Evolutionary conservation across 2,329 filamentous ascomycete species (phyloP).

Genomic region (Pseudocercospora eumusae): DNA sequence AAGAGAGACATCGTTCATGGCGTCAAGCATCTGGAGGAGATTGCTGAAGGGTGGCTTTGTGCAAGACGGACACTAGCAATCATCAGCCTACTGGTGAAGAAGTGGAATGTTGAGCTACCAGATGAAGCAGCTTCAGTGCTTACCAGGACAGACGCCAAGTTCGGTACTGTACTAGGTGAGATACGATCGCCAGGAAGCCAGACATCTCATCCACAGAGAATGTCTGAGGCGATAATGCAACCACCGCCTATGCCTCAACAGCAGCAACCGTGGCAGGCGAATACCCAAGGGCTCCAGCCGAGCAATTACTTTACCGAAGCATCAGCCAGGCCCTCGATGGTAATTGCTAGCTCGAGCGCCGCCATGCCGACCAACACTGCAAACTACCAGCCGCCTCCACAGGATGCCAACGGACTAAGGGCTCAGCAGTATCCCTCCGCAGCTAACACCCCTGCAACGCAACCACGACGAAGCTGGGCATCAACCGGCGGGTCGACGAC

Average conservation of each 20-base stretch:
- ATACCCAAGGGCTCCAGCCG: background rate
- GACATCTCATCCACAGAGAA: constrained; percentile 10
- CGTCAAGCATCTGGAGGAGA: constrained; percentile 88
- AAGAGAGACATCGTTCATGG: constrained; percentile 87
- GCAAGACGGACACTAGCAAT: constrained; percentile 83
- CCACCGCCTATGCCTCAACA: constrained; percentile 10
- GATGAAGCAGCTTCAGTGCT: constrained; percentile 77
- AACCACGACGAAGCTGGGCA: constrained; percentile 17
- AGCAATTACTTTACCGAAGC: constrained; percentile 1
- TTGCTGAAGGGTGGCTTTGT: constrained; percentile 91
- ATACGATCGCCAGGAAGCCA: constrained; percentile 53
- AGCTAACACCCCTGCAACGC: constrained; percentile 23
- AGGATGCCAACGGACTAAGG: constrained; percentile 30
- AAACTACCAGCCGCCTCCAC: constrained; percentile 26
- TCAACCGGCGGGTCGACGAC: constrained; percentile 23
- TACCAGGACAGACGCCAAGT: constrained; percentile 76
- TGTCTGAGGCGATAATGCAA: constrained; percentile 19
- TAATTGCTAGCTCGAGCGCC: constrained; percentile 7
- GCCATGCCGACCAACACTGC: constrained; percentile 22
- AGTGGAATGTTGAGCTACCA: constrained; percentile 85
- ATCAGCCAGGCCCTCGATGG: background rate
- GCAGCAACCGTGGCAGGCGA: constrained; percentile 19
- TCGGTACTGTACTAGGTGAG: constrained; percentile 67
- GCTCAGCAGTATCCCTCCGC: constrained; percentile 32
- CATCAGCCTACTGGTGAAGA: constrained; percentile 78